These are phyloP conservation scores for Cladophialophora bantiana DNA, from an alignment of 2,329 filamentous ascomycete genomes.

Conservation along the genomic window DNA sequence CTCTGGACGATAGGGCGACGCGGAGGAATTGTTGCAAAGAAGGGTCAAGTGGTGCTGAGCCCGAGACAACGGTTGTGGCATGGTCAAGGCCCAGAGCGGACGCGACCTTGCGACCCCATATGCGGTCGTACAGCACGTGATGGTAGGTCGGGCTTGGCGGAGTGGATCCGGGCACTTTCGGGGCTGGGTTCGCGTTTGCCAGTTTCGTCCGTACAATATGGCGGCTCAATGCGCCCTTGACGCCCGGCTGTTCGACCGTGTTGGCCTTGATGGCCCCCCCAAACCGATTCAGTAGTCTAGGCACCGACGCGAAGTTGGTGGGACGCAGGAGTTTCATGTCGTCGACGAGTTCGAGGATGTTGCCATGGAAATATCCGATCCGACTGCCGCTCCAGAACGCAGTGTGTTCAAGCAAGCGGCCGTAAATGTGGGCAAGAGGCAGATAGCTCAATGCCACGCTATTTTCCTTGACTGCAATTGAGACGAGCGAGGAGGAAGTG, in stretches of 20 bases:
- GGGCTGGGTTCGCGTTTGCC: conserved; percentile 57
- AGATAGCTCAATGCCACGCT: conserved; percentile 85
- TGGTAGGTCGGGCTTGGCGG: conserved; percentile 72
- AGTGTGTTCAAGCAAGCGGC: conserved; percentile 80
- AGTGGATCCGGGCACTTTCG: conserved; percentile 56
- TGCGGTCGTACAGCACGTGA: conserved; percentile 63
- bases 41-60: conserved; percentile 89
- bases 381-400: conserved; percentile 73
- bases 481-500: conserved; percentile 65
- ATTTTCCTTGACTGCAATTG: conserved; percentile 61
- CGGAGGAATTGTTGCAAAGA: conserved; percentile 87
- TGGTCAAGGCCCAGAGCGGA: conserved; percentile 82
- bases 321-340: conserved; percentile 88
- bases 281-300: conserved; percentile 90
- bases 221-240: conserved; percentile 81
- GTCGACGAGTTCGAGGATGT: conserved; percentile 80
- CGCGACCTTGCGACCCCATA: conserved; percentile 89
- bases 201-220: conserved; percentile 82
- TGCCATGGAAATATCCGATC: conserved; percentile 93
- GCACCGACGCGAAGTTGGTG: conserved; percentile 84
- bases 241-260: conserved; percentile 78
- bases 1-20: conserved; percentile 77
- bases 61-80: conserved; percentile 77
- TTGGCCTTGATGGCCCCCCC: conserved; percentile 79
- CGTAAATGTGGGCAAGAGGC: conserved; percentile 92